These are phyloP conservation scores for Rosellinia necatrix DNA, from an alignment of 2,329 filamentous ascomycete genomes.

Conservation along the genomic window DNA sequence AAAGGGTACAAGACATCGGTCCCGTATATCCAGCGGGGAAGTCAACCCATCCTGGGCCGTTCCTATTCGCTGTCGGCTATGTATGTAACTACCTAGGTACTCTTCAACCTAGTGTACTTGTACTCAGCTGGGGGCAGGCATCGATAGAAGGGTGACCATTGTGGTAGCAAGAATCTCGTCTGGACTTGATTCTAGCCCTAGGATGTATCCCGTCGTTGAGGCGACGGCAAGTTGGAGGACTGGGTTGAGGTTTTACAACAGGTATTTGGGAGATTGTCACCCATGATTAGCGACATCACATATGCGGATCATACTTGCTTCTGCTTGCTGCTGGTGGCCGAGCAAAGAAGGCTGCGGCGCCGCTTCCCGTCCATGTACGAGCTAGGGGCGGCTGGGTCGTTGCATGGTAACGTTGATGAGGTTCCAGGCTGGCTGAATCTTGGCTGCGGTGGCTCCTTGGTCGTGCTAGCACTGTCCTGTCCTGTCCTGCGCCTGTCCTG, in stretches of 20 bases:
- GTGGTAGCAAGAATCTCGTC: neutral
- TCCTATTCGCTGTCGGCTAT: too few species aligned
- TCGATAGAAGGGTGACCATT: too few species aligned
- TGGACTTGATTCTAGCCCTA: neutral
- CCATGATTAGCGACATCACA: conserved; percentile 33
- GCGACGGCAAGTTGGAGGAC: neutral
- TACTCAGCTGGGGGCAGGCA: too few species aligned
- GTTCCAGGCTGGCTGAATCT: conserved; percentile 29
- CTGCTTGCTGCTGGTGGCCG: conserved; percentile 36
- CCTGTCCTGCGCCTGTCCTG: too few species aligned
- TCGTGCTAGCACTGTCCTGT: conserved; percentile 7
- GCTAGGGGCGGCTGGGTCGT: conserved; percentile 33
- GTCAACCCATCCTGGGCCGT: conserved; percentile 8
- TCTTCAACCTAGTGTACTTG: too few species aligned
- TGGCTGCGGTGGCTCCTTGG: conserved; percentile 18
- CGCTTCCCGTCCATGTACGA: conserved; percentile 29
- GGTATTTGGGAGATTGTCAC: conserved; percentile 35
- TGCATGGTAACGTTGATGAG: conserved; percentile 28
- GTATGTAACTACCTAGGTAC: conserved; percentile 1
- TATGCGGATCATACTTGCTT: conserved; percentile 52
- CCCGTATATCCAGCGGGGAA: conserved; percentile 14
- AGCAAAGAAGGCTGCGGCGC: conserved; percentile 32
- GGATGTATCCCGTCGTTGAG: neutral
- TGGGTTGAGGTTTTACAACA: conserved; percentile 32
- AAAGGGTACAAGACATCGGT: conserved; percentile 16